These are phyloP conservation scores for Salix caprea DNA, from an alignment of 345 rosid species.

Conservation along the genomic window DNA sequence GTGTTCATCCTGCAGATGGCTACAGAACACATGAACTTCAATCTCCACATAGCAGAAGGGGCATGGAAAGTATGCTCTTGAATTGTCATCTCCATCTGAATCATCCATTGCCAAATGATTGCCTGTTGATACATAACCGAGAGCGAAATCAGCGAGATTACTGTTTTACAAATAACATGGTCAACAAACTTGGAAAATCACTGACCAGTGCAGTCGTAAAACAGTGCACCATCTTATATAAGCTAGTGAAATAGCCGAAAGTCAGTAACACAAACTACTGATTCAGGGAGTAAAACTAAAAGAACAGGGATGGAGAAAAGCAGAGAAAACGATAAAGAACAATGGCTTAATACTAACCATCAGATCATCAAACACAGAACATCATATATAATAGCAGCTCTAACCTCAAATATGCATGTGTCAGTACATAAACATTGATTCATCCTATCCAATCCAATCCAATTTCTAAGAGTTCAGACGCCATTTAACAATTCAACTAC, in stretches of 20 bases:
- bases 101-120: slow-evolving; percentile 22
- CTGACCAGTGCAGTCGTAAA: neutral
- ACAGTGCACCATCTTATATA: neutral
- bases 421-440: neutral
- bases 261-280: neutral
- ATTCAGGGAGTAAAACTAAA: neutral
- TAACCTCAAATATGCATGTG: neutral
- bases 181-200: slow-evolving; percentile 7
- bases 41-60: slow-evolving; percentile 59
- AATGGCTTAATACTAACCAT: neutral
- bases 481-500: neutral
- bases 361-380: no score
- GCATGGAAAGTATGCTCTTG: slow-evolving; percentile 40
- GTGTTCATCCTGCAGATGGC: slow-evolving; percentile 57
- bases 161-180: neutral
- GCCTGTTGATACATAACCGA: slow-evolving; percentile 17
- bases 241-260: no score
- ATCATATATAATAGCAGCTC: neutral
- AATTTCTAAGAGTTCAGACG: neutral
- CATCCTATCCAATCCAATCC: neutral
- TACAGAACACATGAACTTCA: slow-evolving; percentile 40
- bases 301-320: neutral
- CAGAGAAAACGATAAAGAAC: neutral
- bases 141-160: neutral
- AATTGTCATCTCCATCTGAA: slow-evolving; percentile 46